Evolutionary conservation across 768 basidiomycete species (phyloP).

Genomic region (Rhodosporidiobolus sp.): DNA sequence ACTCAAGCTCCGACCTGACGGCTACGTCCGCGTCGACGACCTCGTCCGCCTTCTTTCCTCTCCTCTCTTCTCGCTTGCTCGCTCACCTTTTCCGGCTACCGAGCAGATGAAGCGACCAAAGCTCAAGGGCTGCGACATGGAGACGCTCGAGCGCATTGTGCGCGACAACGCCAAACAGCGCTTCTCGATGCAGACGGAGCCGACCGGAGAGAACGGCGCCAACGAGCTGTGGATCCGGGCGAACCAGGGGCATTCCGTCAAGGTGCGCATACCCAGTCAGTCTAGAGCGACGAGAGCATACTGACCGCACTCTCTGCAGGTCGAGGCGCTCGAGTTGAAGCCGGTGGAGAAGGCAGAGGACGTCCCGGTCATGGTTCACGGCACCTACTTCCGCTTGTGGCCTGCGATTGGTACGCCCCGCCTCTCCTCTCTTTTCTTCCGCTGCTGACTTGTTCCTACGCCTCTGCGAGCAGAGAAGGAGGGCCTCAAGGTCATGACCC

Average conservation of each 20-base stretch:
- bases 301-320: slow-evolving; percentile 51
- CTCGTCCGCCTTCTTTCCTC: slow-evolving; percentile 61
- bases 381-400: slow-evolving; percentile 71
- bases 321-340: slow-evolving; percentile 65
- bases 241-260: slow-evolving; percentile 83
- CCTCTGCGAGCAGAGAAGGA: slow-evolving; percentile 29
- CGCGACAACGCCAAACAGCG: slow-evolving; percentile 64
- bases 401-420: slow-evolving; percentile 59
- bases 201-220: slow-evolving; percentile 43
- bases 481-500: slow-evolving; percentile 58
- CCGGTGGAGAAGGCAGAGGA: slow-evolving; percentile 60
- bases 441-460: no score
- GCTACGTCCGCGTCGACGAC: slow-evolving; percentile 76
- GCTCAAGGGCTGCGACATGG: slow-evolving; percentile 58
- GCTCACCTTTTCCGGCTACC: neutral
- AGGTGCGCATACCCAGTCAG: slow-evolving; percentile 53
- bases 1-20: slow-evolving; percentile 72
- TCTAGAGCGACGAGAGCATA: neutral
- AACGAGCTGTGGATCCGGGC: slow-evolving; percentile 81
- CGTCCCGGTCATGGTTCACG: slow-evolving; percentile 79
- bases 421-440: neutral
- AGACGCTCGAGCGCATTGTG: slow-evolving; percentile 57
- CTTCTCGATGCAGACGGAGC: slow-evolving; percentile 61
- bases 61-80: neutral
- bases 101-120: slow-evolving; percentile 66